Base-by-base conservation (phyloP, 345 rosid species). In the Carallia pectinifolia region DNA sequence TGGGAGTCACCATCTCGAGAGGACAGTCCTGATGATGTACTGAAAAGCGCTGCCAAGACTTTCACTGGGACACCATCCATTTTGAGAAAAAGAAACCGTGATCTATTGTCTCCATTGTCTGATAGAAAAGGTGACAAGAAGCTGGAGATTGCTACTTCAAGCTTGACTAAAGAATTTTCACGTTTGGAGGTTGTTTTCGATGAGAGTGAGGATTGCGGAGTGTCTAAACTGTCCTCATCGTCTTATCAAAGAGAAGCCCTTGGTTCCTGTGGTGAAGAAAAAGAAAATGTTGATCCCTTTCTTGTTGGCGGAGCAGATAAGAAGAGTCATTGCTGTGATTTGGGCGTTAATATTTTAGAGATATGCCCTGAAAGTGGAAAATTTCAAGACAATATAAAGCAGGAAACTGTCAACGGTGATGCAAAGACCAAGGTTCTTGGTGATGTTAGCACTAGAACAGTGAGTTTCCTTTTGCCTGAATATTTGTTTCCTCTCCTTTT, bases 1-100 rank as follows among this genome's bases (percentile, higher is more conserved):
- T 92, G 99, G 99, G 97, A 87, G 71, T 92, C 99, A 44, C 96
- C 98, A 38, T 70, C 86, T 66, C 76, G 70, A 16, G 97, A 89
- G 68, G 83, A 71, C 68, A 89, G 85, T 79, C 92, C 98, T 62
- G 91, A 89, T 81, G 88, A 85, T 55, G 81, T 83, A 76, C 90
- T 84, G 74, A 89, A 83, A 76, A 90, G 86, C 81, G 90, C 94
- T 59, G 87, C 89, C 7, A 95, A 88, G 81, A 87, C 86, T 64
- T 89, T 85, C 76, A 77, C 79, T 36, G 82, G 89, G 55, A 83
- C 98, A 64, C 96, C 97, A 75, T 92, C 98, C 64, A 95, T 92
- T 67, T 78, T 92, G 81, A 86, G 87, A 87, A 95, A 95, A 81
- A 82, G 99, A 63, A 82, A 78, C 66, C 89, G 90, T 48, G 99